A percentile compares a stretch with the other conserved stretches of the same genome.
Evolutionary conservation across 2,329 filamentous ascomycete genomes (phyloP).

Genomic region (Claviceps arundinis): DNA sequence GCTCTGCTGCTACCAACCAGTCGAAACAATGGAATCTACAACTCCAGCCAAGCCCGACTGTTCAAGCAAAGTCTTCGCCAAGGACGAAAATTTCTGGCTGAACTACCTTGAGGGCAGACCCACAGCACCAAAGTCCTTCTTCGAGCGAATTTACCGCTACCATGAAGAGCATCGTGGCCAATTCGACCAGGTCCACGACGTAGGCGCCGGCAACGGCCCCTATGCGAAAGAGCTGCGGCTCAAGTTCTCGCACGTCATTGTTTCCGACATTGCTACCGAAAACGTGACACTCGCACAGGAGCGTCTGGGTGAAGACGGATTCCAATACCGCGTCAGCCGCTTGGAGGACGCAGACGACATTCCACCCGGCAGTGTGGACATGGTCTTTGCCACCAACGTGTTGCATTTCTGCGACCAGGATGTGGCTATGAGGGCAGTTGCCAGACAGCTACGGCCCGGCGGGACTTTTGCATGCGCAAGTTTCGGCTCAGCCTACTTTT

Average conservation of each 20-base stretch:
- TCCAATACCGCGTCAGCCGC: slow-evolving; percentile 8
- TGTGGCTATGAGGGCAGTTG: slow-evolving; percentile 7
- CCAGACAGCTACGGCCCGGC: slow-evolving; percentile 7
- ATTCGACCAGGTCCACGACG: slow-evolving; percentile 11
- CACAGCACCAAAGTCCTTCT: slow-evolving; percentile 10
- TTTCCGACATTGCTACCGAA: slow-evolving; percentile 11
- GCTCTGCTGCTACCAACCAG: not conserved
- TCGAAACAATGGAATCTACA: not conserved
- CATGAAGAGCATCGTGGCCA: slow-evolving; percentile 8
- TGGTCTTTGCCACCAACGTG: slow-evolving; percentile 9
- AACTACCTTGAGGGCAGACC: slow-evolving; percentile 12
- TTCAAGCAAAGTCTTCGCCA: slow-evolving; percentile 1
- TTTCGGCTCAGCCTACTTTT: not conserved
- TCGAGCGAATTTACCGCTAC: slow-evolving; percentile 13
- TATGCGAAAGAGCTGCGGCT: slow-evolving; percentile 8
- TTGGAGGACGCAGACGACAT: slow-evolving; percentile 11
- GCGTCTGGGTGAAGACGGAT: slow-evolving; percentile 7
- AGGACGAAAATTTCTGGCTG: slow-evolving; percentile 13
- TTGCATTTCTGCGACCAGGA: slow-evolving; percentile 9
- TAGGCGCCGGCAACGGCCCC: slow-evolving; percentile 13
- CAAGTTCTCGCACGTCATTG: slow-evolving; percentile 11
- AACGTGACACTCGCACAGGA: slow-evolving; percentile 9
- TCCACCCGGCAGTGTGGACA: slow-evolving; percentile 5
- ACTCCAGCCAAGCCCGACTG: not conserved
- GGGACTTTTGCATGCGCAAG: slow-evolving; percentile 9